Evolutionary conservation across 164 flowering plant species (phyloP), one percentile per base, ranked within the genome.

Genomic region (Brasenia schreberi): DNA sequence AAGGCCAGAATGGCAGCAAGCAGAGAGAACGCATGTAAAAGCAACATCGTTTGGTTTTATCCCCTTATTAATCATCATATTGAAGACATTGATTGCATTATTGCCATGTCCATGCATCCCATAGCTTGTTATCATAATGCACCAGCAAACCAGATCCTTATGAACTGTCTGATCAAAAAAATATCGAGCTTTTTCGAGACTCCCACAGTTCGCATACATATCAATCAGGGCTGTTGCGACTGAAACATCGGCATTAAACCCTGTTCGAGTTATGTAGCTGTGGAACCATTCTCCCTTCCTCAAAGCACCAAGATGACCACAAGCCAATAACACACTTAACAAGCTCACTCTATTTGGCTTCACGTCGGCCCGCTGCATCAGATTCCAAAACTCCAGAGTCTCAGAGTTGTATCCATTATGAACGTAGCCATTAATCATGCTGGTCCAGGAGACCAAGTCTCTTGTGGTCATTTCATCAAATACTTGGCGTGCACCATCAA

Each of bases 361-460:
- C 53, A 70, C 68, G 12, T 19, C 62, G 10, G 18, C 49, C 1
- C 73, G 14, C n/a, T 67, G 60, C 73, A 71, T 71, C 33, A 62
- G 18, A 10, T 62, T 19, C 5, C 66, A 71, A 12, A 71, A 71
- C 19, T 62, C 69, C 23, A 71, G 19, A 0, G 73, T 66, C 16
- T 71, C 73, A 18, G 39, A 11, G 23, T 62, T 53, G 61, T 19
- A 66, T 10, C 69, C 69, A 66, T 71, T 71, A 19, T 71, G 73
- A 18, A 63, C 69, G 23, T 71, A 71, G 19, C 73, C 69, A 39
- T 69, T 62, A 66, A 71, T 62, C 73, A 71, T 70, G 6, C 65
- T 33, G 42, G 73, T 70, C 73, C 73, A 70, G 12, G 66, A 70
- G 18, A 66, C 73, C 65, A 70, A 33, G 42, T 70, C 73, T 49